Conservation (phyloP, 106 monocot genomes). For the Narthecium ossifragum region DNA sequence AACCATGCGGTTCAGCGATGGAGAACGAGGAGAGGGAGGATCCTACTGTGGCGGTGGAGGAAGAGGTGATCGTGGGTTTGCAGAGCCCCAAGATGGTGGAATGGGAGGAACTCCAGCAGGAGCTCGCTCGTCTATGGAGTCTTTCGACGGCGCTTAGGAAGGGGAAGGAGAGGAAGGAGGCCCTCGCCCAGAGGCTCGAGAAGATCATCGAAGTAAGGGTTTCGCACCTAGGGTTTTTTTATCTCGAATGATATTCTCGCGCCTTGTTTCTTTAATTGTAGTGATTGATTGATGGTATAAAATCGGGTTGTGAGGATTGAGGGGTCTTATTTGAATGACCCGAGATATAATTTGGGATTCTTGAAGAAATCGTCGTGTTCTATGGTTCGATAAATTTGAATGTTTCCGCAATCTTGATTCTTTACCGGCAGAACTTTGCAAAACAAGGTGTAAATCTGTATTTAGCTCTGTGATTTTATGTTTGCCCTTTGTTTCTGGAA, state of each 20-base stretch:
- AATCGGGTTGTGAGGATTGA: too few species aligned
- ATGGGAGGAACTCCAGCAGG: constrained; percentile 95
- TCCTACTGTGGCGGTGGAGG: neutral
- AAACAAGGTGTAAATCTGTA: too few species aligned
- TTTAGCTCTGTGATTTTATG: too few species aligned
- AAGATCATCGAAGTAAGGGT: constrained; percentile 55
- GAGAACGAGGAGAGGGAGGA: neutral
- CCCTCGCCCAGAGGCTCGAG: constrained; percentile 37
- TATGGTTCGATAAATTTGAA: too few species aligned
- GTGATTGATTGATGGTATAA: too few species aligned
- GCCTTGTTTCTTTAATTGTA: neutral
- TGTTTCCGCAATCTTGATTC: too few species aligned
- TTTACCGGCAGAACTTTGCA: too few species aligned
- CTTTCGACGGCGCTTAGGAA: constrained; percentile 56
- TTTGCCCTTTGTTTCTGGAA: too few species aligned
- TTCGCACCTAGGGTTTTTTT: neutral
- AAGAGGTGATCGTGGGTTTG: constrained; percentile 18
- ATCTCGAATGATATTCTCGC: neutral
- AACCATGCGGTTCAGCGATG: neutral
- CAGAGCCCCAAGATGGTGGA: constrained; percentile 59
- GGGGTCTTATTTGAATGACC: too few species aligned
- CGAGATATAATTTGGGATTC: too few species aligned
- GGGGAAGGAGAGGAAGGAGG: constrained; percentile 60
- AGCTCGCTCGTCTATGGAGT: constrained; percentile 78
- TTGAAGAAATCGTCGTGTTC: too few species aligned